A percentile compares a stretch with the other conserved stretches of the same genome.
phyloP scores from a whole-genome alignment of 108 stramenopile species.

The Fragilaria radians region DNA sequence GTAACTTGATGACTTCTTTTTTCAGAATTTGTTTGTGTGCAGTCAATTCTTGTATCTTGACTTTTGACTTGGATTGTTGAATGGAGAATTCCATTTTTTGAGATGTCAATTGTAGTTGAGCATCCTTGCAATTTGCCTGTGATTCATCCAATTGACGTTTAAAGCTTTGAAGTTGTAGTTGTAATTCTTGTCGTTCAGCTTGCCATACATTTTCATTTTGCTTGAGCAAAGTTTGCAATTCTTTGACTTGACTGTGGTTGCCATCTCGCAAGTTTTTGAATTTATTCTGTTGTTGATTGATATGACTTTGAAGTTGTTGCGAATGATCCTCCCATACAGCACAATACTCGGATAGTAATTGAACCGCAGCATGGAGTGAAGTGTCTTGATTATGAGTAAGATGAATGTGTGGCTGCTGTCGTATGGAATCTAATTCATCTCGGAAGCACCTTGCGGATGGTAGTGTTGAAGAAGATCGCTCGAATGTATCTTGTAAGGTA shows the following conservation, averaged over 20 bases:
- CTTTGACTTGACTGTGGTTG: conserved; percentile 47
- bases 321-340: conserved; percentile 33
- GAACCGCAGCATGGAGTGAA: conserved; percentile 34
- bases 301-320: conserved; percentile 30
- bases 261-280: conserved; percentile 40
- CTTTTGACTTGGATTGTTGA: conserved; percentile 63
- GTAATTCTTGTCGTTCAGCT: conserved; percentile 28
- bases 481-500: conserved; percentile 58
- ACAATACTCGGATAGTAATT: conserved; percentile 38
- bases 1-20: conserved; percentile 78
- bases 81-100: conserved; percentile 78
- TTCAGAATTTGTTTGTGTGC: conserved; percentile 82
- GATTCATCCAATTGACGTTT: conserved; percentile 40
- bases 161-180: conserved; percentile 36
- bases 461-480: conserved; percentile 16
- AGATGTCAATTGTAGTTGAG: conserved; percentile 62
- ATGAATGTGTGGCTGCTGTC: conserved; percentile 27
- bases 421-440: conserved; percentile 56
- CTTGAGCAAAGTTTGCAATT: conserved; percentile 42
- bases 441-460: conserved; percentile 33
- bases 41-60: conserved; percentile 61
- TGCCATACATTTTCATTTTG: conserved; percentile 37
- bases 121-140: conserved; percentile 50
- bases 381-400: conserved; percentile 34
- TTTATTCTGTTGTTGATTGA: conserved; percentile 43